These are phyloP conservation scores for Colletotrichum endophyticum DNA, from an alignment of 2,329 filamentous ascomycete genomes.

Conservation along the genomic window DNA sequence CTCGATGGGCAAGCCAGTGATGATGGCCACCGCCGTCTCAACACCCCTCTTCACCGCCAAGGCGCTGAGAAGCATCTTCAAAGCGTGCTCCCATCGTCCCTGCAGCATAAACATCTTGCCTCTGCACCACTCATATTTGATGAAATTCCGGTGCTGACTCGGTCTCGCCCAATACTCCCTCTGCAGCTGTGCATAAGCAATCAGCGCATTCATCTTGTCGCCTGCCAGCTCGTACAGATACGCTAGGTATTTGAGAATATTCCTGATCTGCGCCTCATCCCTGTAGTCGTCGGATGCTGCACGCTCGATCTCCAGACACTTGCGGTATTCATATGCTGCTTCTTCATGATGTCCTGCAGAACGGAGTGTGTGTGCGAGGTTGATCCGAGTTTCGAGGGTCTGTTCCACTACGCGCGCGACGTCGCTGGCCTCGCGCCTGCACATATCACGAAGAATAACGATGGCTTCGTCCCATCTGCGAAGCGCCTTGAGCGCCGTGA, in stretches of 20 bases:
- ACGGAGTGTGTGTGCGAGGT: slow-evolving; percentile 19
- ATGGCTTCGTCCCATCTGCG: slow-evolving; percentile 19
- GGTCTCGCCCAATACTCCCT: slow-evolving; percentile 14
- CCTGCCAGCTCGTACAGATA: slow-evolving; percentile 18
- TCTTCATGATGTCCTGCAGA: slow-evolving; percentile 12
- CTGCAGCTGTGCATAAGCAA: slow-evolving; percentile 21
- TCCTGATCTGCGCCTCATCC: slow-evolving; percentile 16
- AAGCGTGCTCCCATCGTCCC: slow-evolving; percentile 15
- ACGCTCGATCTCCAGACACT: slow-evolving; percentile 20
- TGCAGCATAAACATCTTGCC: slow-evolving; percentile 23
- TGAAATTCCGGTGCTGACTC: slow-evolving; percentile 8
- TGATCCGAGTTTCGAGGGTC: slow-evolving; percentile 12
- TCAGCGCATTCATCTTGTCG: slow-evolving; percentile 9
- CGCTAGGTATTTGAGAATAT: slow-evolving; percentile 19
- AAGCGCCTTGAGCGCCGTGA: slow-evolving; percentile 12
- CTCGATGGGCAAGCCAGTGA: neutral
- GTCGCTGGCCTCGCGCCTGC: slow-evolving; percentile 13
- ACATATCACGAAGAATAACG: slow-evolving; percentile 18
- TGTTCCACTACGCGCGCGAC: slow-evolving; percentile 9
- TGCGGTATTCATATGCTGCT: slow-evolving; percentile 21
- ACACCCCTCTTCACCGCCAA: slow-evolving; percentile 9
- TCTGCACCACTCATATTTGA: slow-evolving; percentile 18
- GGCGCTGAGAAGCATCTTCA: slow-evolving; percentile 17
- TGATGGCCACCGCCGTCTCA: slow-evolving; percentile 7
- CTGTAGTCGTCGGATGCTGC: slow-evolving; percentile 4